Evolutionary conservation across 2,329 filamentous ascomycete genomes (phyloP).

Genomic region (Apiospora sp.): DNA sequence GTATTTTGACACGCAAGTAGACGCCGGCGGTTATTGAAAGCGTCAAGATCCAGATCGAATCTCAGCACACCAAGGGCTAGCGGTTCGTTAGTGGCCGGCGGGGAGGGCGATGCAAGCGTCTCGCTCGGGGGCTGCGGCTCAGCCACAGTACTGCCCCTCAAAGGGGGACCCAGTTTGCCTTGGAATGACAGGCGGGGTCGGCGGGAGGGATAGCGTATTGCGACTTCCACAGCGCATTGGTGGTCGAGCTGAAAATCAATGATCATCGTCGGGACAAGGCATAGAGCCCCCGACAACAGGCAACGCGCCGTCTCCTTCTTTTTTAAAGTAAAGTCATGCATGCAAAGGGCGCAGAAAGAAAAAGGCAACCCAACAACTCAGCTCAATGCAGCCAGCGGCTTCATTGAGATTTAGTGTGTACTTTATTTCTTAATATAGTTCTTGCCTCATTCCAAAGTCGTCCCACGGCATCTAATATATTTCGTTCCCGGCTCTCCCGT

Average conservation of each 20-base stretch:
- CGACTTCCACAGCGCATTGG: not conserved
- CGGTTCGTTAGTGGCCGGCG: not conserved
- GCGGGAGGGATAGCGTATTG: not conserved
- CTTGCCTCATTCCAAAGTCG: slow-evolving; percentile 2
- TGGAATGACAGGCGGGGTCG: not conserved
- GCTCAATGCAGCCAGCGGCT: slow-evolving; percentile 1
- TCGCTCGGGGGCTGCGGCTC: not conserved
- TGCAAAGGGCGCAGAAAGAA: not conserved
- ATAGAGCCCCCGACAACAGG: not conserved
- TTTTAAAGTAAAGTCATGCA: not conserved
- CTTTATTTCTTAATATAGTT: slow-evolving; percentile 5
- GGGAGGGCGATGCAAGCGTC: slow-evolving; percentile 10
- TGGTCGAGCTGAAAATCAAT: not conserved
- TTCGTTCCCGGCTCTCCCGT: not conserved
- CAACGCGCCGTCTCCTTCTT: not conserved
- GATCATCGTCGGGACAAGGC: not conserved
- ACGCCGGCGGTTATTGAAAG: not conserved
- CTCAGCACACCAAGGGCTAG: not conserved
- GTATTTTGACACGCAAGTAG: not conserved
- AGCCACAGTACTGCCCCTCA: slow-evolving; percentile 12
- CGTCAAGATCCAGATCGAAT: not conserved
- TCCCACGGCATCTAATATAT: not conserved
- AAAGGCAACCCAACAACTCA: not conserved
- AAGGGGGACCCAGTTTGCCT: not conserved
- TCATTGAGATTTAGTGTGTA: not conserved